Conservation (phyloP, 495 filamentous ascomycete genomes). For the Xylaria cubensis region DNA sequence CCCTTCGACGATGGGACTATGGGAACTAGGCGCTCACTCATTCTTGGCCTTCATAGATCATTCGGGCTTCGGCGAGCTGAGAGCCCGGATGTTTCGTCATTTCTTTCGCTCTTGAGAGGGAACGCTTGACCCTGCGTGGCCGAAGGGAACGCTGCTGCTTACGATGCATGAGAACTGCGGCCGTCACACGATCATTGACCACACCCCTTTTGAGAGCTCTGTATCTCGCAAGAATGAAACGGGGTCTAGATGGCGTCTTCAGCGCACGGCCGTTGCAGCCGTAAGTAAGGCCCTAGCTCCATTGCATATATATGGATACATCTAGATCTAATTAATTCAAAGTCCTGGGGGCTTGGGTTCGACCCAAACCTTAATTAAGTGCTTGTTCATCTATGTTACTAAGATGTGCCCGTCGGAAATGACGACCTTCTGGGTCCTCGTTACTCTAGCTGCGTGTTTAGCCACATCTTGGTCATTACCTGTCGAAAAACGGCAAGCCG, state of each 20-base stretch:
- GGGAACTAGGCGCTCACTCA: neutral
- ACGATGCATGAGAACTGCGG: neutral
- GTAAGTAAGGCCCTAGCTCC: constrained; percentile 15
- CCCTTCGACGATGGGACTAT: neutral
- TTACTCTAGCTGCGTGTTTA: constrained; percentile 12
- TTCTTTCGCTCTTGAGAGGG: neutral
- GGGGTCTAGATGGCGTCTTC: constrained; percentile 10
- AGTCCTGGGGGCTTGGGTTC: neutral
- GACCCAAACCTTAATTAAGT: neutral
- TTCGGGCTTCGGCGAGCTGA: neutral
- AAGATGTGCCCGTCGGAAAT: constrained; percentile 4
- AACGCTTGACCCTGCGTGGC: neutral
- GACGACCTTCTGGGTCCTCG: constrained; percentile 7
- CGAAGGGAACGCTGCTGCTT: constrained; percentile 12
- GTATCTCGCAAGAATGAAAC: neutral
- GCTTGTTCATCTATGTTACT: neutral
- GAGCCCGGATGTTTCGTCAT: neutral
- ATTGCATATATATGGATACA: constrained; percentile 20
- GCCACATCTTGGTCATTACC: constrained; percentile 10
- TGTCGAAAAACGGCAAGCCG: constrained; percentile 27
- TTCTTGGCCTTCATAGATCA: neutral
- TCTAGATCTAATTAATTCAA: neutral
- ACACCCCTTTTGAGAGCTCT: constrained; percentile 11
- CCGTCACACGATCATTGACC: neutral
- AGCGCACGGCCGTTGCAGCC: neutral